Conservation (phyloP, 441 rosid species). For the Adansonia gregorii region DNA sequence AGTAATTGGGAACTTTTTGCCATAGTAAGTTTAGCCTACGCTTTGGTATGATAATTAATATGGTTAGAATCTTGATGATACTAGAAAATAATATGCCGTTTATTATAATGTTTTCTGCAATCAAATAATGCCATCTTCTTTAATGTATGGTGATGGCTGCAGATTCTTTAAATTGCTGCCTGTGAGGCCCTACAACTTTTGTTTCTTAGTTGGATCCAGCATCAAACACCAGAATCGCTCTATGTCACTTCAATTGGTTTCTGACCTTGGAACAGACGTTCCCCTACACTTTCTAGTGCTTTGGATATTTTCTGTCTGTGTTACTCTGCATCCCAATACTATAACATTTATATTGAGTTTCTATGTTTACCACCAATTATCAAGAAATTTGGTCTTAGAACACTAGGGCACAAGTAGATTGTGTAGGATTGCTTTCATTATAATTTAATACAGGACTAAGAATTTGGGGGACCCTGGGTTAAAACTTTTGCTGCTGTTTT, state of each 20-base stretch:
- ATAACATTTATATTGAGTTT: not conserved
- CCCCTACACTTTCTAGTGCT: slow-evolving; percentile 9
- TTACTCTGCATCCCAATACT: not conserved
- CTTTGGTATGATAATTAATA: not conserved
- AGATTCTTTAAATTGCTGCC: slow-evolving; percentile 14
- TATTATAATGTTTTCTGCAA: slow-evolving; percentile 5
- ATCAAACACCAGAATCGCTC: not conserved
- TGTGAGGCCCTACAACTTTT: slow-evolving; percentile 21
- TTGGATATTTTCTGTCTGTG: slow-evolving; percentile 1
- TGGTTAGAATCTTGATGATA: not conserved
- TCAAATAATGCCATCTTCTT: slow-evolving; percentile 14
- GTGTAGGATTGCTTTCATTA: not conserved
- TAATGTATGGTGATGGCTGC: not conserved
- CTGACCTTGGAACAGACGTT: not conserved
- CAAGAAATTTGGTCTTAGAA: slow-evolving; percentile 5
- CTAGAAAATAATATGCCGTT: not conserved
- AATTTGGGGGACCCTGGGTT: not conserved
- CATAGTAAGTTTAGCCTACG: not conserved
- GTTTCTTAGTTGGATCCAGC: slow-evolving; percentile 21
- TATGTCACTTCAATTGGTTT: not conserved
- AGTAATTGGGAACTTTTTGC: not conserved
- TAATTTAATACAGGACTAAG: not conserved
- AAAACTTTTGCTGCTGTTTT: not conserved
- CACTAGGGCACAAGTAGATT: not conserved
- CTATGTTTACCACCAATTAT: not conserved